Conservation (phyloP, 2,329 filamentous ascomycete genomes). For the Paramyrothecium roridum region DNA sequence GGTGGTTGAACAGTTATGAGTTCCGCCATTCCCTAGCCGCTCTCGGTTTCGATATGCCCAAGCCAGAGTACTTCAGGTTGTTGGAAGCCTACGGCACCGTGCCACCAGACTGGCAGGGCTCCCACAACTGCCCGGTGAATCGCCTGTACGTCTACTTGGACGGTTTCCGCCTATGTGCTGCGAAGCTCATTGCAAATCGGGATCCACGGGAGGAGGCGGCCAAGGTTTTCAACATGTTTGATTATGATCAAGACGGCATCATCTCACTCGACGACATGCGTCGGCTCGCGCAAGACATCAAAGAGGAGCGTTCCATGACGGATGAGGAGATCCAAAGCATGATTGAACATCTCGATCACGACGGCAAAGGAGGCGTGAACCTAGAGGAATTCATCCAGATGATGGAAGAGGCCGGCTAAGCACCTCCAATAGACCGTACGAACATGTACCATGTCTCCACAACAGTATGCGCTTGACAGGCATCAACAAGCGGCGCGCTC, state of each 20-base stretch:
- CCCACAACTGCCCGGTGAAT: conserved; percentile 38
- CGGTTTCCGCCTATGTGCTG: conserved; percentile 67
- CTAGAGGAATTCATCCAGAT: conserved; percentile 68
- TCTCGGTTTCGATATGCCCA: conserved; percentile 87
- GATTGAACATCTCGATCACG: conserved; percentile 97
- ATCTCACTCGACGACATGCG: conserved; percentile 88
- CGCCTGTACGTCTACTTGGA: conserved; percentile 48
- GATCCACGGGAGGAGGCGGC: conserved; percentile 90
- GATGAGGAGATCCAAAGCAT: conserved; percentile 92
- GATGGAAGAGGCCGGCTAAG: conserved; percentile 43
- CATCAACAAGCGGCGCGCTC: conserved; percentile 3
- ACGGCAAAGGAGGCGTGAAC: conserved; percentile 79
- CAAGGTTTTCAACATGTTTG: conserved; percentile 89
- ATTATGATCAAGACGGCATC: conserved; percentile 85
- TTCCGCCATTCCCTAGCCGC: conserved; percentile 95
- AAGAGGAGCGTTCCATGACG: conserved; percentile 74
- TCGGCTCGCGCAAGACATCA: conserved; percentile 83
- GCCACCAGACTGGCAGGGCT: conserved; percentile 54
- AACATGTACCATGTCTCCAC: not conserved
- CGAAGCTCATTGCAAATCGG: conserved; percentile 73
- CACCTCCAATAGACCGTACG: not conserved
- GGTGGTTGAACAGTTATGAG: conserved; percentile 94
- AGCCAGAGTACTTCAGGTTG: conserved; percentile 77
- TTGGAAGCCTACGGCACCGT: conserved; percentile 78
- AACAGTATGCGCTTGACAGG: not conserved